These are phyloP conservation scores for Craspedostauros australis DNA, from an alignment of 108 stramenopile genomes.

Conservation along the genomic window DNA sequence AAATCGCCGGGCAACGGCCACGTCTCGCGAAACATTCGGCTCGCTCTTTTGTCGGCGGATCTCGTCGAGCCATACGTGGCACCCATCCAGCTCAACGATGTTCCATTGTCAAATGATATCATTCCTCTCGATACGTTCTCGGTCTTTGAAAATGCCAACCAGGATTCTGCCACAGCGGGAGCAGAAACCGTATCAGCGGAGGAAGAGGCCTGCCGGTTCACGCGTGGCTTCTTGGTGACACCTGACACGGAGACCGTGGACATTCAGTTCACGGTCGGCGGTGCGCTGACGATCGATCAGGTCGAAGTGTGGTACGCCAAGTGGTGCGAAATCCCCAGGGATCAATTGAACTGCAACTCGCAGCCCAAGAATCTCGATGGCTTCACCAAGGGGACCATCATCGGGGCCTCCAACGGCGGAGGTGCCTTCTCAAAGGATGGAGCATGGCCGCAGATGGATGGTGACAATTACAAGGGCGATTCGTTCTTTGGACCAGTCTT, in stretches of 20 bases:
- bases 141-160: slow-evolving; percentile 18
- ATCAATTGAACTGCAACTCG: slow-evolving; percentile 36
- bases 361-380: slow-evolving; percentile 32
- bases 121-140: slow-evolving; percentile 33
- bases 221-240: too few species aligned
- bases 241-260: too few species aligned
- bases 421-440: slow-evolving; percentile 24
- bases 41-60: slow-evolving; percentile 78
- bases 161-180: background rate
- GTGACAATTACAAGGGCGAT: background rate
- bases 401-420: slow-evolving; percentile 13
- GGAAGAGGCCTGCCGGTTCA: too few species aligned
- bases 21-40: slow-evolving; percentile 83
- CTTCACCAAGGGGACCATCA: slow-evolving; percentile 5
- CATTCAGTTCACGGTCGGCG: slow-evolving; percentile 75
- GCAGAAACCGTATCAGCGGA: too few species aligned
- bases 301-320: slow-evolving; percentile 64
- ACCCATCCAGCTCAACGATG: slow-evolving; percentile 41
- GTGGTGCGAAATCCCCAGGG: slow-evolving; percentile 48
- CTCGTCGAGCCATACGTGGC: slow-evolving; percentile 87
- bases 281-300: slow-evolving; percentile 64
- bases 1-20: slow-evolving; percentile 67
- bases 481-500: slow-evolving; percentile 44
- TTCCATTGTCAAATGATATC: slow-evolving; percentile 49
- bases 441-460: slow-evolving; percentile 14